phyloP scores from a whole-genome alignment of 345 rosid genomes.

The Alliaria petiolata region DNA sequence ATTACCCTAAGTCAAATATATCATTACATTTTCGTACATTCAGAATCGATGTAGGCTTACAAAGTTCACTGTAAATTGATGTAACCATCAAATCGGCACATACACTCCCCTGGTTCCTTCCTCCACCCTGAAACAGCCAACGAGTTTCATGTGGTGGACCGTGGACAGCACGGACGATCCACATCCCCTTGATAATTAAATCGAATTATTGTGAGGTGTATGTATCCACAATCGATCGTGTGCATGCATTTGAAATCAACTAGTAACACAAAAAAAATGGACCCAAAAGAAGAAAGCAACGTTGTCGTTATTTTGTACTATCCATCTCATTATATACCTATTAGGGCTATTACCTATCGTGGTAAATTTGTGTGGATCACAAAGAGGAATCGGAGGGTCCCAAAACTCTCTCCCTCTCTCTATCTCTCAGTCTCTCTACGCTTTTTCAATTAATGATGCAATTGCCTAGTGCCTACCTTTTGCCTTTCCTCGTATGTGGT shows the following conservation, averaged over 20 bases:
- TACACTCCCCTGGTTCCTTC: no score
- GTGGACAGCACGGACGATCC: constrained; percentile 13
- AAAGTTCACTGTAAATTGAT: not conserved
- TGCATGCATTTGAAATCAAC: constrained; percentile 14
- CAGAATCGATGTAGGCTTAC: not conserved
- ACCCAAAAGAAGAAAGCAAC: constrained; percentile 8
- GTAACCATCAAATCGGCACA: constrained; percentile 4
- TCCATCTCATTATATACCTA: not conserved
- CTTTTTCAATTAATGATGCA: not conserved
- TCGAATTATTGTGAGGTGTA: not conserved
- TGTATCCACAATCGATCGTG: not conserved
- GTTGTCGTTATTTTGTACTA: constrained; percentile 9
- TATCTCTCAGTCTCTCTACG: not conserved
- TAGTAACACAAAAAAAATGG: constrained; percentile 15
- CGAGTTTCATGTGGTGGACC: constrained; percentile 13
- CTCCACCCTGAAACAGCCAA: no score
- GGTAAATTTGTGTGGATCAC: not conserved
- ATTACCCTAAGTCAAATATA: not conserved
- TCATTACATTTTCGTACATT: not conserved
- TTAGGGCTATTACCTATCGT: not conserved
- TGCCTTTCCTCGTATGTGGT: not conserved
- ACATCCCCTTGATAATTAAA: constrained; percentile 3
- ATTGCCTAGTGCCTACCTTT: not conserved
- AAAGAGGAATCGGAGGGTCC: not conserved
- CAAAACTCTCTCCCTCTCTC: not conserved